Percentiles rank a stretch among this genome's conserved stretches.
phyloP scores from a whole-genome alignment of 352 stramenopile genomes.

The Aphanomyces invadans region DNA sequence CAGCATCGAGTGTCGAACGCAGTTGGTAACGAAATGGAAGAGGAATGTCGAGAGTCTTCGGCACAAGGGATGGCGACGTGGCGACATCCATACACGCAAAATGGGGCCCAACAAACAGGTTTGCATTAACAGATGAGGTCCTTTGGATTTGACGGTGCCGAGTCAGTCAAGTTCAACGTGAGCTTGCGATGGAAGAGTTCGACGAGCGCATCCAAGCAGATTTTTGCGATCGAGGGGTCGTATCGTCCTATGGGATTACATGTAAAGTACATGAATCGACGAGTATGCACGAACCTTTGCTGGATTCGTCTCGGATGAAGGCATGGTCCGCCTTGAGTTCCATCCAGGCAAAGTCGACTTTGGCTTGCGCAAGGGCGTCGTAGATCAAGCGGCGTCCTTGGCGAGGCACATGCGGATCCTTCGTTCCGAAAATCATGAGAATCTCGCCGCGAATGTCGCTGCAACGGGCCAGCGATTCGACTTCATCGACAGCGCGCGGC shows the following conservation, averaged over 20 bases:
- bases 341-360: slow-evolving; percentile 15
- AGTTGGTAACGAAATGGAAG: no score
- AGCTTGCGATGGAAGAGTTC: slow-evolving; percentile 9
- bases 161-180: not conserved
- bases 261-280: not conserved
- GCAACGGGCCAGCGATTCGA: slow-evolving; percentile 11
- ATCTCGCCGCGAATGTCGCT: slow-evolving; percentile 8
- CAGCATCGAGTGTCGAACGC: no score
- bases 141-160: not conserved
- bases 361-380: slow-evolving; percentile 4
- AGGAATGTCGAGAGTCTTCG: no score
- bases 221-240: not conserved
- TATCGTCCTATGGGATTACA: not conserved
- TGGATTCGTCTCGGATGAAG: slow-evolving; percentile 22
- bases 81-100: no score
- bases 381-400: slow-evolving; percentile 18
- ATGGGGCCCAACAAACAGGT: no score
- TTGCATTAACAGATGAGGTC: slow-evolving; percentile 10
- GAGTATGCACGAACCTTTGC: not conserved
- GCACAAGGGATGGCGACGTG: no score
- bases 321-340: slow-evolving; percentile 19
- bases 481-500: not conserved
- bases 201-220: slow-evolving; percentile 11
- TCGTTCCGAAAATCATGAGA: slow-evolving; percentile 21
- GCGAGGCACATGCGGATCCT: slow-evolving; percentile 20